Percentiles rank a stretch among this genome's conserved stretches.
These are phyloP conservation scores for Penicillium sumatraense DNA, from an alignment of 2,329 filamentous ascomycete genomes.

Conservation along the genomic window DNA sequence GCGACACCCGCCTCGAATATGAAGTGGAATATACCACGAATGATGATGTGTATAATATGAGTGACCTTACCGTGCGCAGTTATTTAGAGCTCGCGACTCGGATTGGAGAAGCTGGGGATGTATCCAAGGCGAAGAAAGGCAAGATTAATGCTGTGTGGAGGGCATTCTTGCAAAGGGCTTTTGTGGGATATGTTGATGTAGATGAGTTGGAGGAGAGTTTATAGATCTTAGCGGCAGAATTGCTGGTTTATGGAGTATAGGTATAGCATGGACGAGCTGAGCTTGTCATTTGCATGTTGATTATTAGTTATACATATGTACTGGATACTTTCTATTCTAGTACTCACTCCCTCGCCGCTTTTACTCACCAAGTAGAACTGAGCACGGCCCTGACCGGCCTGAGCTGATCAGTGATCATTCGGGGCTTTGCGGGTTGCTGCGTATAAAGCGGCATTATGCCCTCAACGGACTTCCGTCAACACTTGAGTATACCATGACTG, in stretches of 20 bases:
- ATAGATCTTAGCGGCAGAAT: too few species aligned
- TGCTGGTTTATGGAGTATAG: too few species aligned
- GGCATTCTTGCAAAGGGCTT: conserved; percentile 77
- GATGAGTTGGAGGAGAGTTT: conserved; percentile 62
- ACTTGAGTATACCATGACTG: background rate
- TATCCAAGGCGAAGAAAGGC: conserved; percentile 42
- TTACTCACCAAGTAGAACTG: too few species aligned
- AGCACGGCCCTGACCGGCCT: too few species aligned
- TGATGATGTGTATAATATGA: conserved; percentile 74
- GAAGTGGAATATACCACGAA: conserved; percentile 86
- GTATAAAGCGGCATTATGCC: background rate
- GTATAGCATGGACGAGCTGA: too few species aligned
- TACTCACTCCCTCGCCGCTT: too few species aligned
- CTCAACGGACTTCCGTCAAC: background rate
- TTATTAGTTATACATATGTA: too few species aligned
- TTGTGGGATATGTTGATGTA: conserved; percentile 72
- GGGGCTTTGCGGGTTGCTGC: too few species aligned
- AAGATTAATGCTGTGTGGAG: conserved; percentile 71
- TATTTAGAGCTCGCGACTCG: conserved; percentile 78
- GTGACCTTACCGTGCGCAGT: conserved; percentile 83
- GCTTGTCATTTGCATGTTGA: too few species aligned
- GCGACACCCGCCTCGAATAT: conserved; percentile 66
- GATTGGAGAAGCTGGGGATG: conserved; percentile 63
- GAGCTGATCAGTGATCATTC: too few species aligned
- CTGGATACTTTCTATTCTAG: too few species aligned